Evolutionary conservation across 345 rosid species (phyloP).

Genomic region (Sonneratia caseolaris): DNA sequence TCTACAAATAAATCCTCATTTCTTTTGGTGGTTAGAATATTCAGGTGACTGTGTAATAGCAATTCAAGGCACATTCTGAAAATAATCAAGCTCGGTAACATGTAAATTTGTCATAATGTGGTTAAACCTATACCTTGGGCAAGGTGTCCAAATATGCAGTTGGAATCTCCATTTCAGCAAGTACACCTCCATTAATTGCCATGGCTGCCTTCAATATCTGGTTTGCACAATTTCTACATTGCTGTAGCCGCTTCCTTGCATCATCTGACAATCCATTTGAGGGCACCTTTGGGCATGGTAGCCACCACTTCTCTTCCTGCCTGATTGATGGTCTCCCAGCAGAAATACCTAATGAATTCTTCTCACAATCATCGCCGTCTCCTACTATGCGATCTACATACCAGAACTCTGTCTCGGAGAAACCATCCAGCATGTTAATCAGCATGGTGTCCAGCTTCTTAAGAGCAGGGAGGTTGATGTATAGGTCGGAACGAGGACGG

Average conservation of each 20-base stretch:
- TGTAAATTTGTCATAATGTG: neutral
- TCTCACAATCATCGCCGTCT: slow-evolving; percentile 43
- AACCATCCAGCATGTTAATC: slow-evolving; percentile 67
- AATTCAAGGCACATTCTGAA: neutral
- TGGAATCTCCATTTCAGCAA: slow-evolving; percentile 92
- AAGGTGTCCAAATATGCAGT: slow-evolving; percentile 69
- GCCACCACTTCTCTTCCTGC: slow-evolving; percentile 96
- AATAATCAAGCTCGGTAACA: neutral
- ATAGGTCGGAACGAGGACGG: slow-evolving; percentile 77
- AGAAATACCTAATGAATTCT: slow-evolving; percentile 32
- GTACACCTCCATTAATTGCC: slow-evolving; percentile 88
- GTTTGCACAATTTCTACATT: slow-evolving; percentile 75
- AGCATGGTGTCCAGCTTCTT: slow-evolving; percentile 95
- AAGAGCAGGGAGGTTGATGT: slow-evolving; percentile 87
- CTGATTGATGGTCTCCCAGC: slow-evolving; percentile 61
- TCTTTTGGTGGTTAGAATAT: neutral
- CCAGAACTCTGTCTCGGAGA: slow-evolving; percentile 67
- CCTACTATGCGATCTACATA: slow-evolving; percentile 80
- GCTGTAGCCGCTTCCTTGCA: slow-evolving; percentile 69
- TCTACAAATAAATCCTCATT: too few relatives aligned
- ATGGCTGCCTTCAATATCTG: slow-evolving; percentile 95
- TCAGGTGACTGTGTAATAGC: neutral
- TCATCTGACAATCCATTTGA: slow-evolving; percentile 68
- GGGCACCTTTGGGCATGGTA: slow-evolving; percentile 79
- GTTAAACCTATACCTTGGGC: slow-evolving; percentile 55